phyloP scores from a whole-genome alignment of 2,329 filamentous ascomycete species.

The Arthrobotrys conoides region DNA sequence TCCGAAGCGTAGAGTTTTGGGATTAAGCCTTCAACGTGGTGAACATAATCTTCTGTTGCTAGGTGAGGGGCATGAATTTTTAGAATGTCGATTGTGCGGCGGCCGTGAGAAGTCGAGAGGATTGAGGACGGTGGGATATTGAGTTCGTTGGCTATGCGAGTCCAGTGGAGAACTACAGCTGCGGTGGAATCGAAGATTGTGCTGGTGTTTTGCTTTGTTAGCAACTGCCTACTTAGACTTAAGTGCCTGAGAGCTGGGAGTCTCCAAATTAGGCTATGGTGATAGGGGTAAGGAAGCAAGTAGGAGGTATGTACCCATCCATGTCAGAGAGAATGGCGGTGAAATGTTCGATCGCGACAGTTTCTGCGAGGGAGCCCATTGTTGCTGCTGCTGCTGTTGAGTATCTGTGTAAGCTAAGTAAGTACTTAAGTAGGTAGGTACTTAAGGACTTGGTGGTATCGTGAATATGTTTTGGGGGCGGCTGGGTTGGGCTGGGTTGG shows the following conservation, averaged over 20 bases:
- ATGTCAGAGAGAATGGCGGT: slow-evolving; percentile 60
- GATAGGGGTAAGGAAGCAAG: too few species aligned
- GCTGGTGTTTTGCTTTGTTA: neutral
- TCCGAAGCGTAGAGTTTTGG: slow-evolving; percentile 82
- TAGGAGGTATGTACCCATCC: slow-evolving; percentile 50
- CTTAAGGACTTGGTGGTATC: too few species aligned
- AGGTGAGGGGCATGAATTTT: slow-evolving; percentile 83
- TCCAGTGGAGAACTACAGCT: slow-evolving; percentile 84
- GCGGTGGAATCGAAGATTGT: slow-evolving; percentile 81
- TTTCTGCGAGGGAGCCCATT: slow-evolving; percentile 34
- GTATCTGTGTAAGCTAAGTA: neutral
- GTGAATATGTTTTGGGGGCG: neutral
- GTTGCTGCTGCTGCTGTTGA: neutral
- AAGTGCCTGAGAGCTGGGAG: neutral
- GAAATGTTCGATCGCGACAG: slow-evolving; percentile 41
- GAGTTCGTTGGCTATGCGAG: slow-evolving; percentile 83
- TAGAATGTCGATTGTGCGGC: slow-evolving; percentile 88
- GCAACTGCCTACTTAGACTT: too few species aligned
- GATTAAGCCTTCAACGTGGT: slow-evolving; percentile 81
- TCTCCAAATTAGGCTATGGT: slow-evolving; percentile 5
- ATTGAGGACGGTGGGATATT: slow-evolving; percentile 88
- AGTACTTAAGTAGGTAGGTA: too few species aligned
- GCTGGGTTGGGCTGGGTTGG: too few species aligned
- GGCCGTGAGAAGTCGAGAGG: slow-evolving; percentile 89
- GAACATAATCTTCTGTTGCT: slow-evolving; percentile 92